phyloP scores from a whole-genome alignment of 306 rosid genomes.

The Ormosia emarginata region DNA sequence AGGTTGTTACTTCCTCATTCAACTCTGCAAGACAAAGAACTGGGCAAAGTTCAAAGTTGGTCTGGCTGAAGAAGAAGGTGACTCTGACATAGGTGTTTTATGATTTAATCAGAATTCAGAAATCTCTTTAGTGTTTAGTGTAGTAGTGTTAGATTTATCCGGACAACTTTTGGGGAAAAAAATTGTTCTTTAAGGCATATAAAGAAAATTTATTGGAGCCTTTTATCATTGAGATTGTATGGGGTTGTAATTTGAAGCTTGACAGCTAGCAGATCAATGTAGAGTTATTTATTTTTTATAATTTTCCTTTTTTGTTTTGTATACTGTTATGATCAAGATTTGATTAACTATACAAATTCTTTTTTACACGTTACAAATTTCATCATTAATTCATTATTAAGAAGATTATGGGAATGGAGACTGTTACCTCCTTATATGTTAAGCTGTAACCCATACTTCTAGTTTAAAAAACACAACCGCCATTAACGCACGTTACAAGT shows the following conservation, averaged over 20 bases:
- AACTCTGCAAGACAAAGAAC: conserved; percentile 25
- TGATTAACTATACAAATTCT: too few species aligned
- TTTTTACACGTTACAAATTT: too few species aligned
- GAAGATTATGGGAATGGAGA: too few species aligned
- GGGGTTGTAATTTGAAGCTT: not conserved
- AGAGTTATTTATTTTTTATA: not conserved
- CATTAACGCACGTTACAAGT: too few species aligned
- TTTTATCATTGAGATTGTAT: not conserved
- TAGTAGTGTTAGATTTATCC: not conserved
- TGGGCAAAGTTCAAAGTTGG: conserved; percentile 2
- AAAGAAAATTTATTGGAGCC: not conserved
- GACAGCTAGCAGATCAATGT: not conserved
- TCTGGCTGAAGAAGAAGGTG: not conserved
- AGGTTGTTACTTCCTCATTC: conserved; percentile 37
- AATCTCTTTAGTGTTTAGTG: not conserved
- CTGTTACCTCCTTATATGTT: too few species aligned
- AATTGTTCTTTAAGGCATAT: not conserved
- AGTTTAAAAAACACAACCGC: too few species aligned
- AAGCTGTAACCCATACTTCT: too few species aligned
- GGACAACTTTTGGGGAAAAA: not conserved
- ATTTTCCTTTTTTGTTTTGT: too few species aligned
- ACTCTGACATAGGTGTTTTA: not conserved
- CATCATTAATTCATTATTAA: too few species aligned
- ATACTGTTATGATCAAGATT: too few species aligned
- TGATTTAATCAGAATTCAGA: not conserved